phyloP scores from a whole-genome alignment of 495 filamentous ascomycete species.

The Xylaria cubensis region DNA sequence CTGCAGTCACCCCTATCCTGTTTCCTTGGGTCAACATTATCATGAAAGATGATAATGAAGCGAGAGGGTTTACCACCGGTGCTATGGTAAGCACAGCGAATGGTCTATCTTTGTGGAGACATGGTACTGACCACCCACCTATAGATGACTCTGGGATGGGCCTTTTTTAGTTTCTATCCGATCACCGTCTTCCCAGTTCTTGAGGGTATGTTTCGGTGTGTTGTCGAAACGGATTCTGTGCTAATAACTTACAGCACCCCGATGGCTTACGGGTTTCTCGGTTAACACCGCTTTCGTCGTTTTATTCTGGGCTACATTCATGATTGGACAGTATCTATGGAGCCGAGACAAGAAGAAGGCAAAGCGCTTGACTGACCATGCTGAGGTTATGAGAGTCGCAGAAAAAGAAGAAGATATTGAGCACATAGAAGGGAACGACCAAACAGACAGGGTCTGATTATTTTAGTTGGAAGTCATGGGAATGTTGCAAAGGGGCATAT shows the following conservation, averaged over 20 bases:
- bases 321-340: constrained; percentile 4
- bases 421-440: not conserved
- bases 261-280: not conserved
- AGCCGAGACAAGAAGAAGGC: not conserved
- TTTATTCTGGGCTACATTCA: not conserved
- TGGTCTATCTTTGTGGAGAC: not conserved
- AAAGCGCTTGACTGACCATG: not conserved
- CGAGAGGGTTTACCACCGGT: not conserved
- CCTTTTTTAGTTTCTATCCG: not conserved
- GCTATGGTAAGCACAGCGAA: not conserved
- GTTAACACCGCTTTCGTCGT: not conserved
- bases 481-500: not conserved
- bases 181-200: not conserved
- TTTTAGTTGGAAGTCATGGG: not conserved
- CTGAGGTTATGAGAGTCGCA: not conserved
- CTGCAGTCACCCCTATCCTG: not conserved
- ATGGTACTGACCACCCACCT: not conserved
- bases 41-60: constrained; percentile 1
- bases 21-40: constrained; percentile 6
- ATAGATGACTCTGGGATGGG: not conserved
- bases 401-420: not conserved
- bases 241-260: not conserved
- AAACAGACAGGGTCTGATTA: not conserved
- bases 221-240: not conserved
- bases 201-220: not conserved